Evolutionary conservation across 2,329 filamentous ascomycete genomes (phyloP), one percentile per base, ranked within the genome.

Genomic region (Fusarium sp.): DNA sequence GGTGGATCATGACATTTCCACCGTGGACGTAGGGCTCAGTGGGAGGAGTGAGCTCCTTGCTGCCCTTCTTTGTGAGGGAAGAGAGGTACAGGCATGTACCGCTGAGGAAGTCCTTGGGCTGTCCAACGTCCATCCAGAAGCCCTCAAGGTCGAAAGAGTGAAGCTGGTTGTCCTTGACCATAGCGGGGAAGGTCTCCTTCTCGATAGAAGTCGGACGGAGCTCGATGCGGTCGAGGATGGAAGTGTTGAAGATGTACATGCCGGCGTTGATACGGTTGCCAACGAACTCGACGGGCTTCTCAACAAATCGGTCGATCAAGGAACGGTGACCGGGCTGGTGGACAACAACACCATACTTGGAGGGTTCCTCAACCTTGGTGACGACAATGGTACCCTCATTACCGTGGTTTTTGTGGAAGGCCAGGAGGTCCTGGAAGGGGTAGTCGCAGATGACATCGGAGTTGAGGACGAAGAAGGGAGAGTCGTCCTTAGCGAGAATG

Each of bases 51-150:
- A 98, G 93, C 70, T 93, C 89, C 86, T 97, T 95, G 81, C 94
- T 94, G 82, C 91, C 91, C 86, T 93, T 95, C 90, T 98, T 98
- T 67, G 95, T 90, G 69, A 98, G 90, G 7, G 94, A 97, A 52
- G 94, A 95, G 59, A 99, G 93, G 87, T 98, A 98, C 72, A 99
- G 89, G 86, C 96, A 98, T 71, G 96, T 98, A 73, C 96, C 96
- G 28, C 93, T 94, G 63, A 99, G 88, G 90, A 98, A 99, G 82
- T 99, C 96, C 88, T 98, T 99, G 78, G 96, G 96, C 86, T 99
- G 96, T 79, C 96, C 96, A 75, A 99, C 94, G 79, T 98, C 96
- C 96, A 98, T 98, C 96, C 96, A 98, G 90, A 97, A 98, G 78
- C 96, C 95, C 77, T 98, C 95, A 36, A 98, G 90, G 82, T 98